Evolutionary conservation across 768 basidiomycete genomes (phyloP).

Genomic region (Boletales sp.): DNA sequence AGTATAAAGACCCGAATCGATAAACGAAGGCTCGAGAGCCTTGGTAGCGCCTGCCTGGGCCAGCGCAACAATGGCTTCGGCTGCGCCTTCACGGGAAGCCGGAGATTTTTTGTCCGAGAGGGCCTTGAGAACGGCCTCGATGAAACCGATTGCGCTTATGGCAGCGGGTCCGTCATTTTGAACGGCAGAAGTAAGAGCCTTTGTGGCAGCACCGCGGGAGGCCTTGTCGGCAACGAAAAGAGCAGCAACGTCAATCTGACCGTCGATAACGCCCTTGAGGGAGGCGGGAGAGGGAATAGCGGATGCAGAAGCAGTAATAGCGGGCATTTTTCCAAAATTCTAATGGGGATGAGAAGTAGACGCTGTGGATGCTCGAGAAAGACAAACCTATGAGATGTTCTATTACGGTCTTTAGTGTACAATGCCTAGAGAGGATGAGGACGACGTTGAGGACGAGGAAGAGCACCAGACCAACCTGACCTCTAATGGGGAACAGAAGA

Average conservation of each 20-base stretch:
- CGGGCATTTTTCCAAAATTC: conserved; percentile 73
- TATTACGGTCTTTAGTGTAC: conserved; percentile 47
- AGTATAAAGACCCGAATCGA: conserved; percentile 82
- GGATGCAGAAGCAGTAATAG: conserved; percentile 64
- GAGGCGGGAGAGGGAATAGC: conserved; percentile 59
- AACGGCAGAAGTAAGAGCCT: conserved; percentile 64
- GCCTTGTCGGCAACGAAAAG: conserved; percentile 88
- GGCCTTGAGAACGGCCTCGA: conserved; percentile 74
- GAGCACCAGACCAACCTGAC: conserved; percentile 12
- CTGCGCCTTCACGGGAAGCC: conserved; percentile 86
- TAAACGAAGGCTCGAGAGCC: conserved; percentile 85
- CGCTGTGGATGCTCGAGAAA: background rate
- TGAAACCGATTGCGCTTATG: conserved; percentile 67
- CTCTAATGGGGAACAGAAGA: conserved; percentile 32
- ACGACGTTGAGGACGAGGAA: background rate
- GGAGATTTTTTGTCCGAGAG: conserved; percentile 95
- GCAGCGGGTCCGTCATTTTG: conserved; percentile 84
- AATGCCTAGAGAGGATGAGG: conserved; percentile 30
- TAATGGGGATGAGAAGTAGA: conserved; percentile 19
- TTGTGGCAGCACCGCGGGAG: conserved; percentile 67
- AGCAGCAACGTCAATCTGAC: conserved; percentile 65
- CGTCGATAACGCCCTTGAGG: conserved; percentile 68
- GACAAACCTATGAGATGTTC: conserved; percentile 49
- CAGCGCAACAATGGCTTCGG: conserved; percentile 62
- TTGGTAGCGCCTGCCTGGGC: conserved; percentile 68